These are phyloP conservation scores for Orbilia oligospora DNA, from an alignment of 2,329 filamentous ascomycete species.

Conservation along the genomic window DNA sequence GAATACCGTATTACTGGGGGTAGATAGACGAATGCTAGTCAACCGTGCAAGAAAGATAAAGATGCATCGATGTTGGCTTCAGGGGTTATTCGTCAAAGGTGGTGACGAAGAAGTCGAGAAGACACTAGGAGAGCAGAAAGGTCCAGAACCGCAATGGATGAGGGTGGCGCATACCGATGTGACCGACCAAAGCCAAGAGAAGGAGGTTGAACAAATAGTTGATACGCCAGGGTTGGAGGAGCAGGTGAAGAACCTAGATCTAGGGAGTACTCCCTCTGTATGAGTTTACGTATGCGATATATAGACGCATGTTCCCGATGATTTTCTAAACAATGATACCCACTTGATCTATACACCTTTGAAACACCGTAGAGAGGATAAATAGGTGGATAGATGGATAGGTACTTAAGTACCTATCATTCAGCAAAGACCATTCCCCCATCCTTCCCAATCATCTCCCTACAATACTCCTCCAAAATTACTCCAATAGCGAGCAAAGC, in stretches of 20 bases:
- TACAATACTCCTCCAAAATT: slow-evolving; percentile 78
- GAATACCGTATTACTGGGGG: slow-evolving; percentile 77
- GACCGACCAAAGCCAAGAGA: slow-evolving; percentile 9
- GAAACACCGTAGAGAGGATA: too few species aligned
- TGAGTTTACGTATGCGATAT: slow-evolving; percentile 9
- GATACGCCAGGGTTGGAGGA: slow-evolving; percentile 52
- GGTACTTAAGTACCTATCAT: slow-evolving; percentile 64
- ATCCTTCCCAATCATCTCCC: slow-evolving; percentile 74
- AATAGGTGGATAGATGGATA: too few species aligned
- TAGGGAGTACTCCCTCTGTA: slow-evolving; percentile 37
- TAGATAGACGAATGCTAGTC: slow-evolving; percentile 90
- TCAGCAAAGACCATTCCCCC: slow-evolving; percentile 82
- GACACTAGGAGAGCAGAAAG: slow-evolving; percentile 43
- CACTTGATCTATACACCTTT: background rate
- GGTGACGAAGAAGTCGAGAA: slow-evolving; percentile 47
- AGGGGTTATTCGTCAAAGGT: slow-evolving; percentile 81
- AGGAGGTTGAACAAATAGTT: slow-evolving; percentile 35
- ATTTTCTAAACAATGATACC: background rate
- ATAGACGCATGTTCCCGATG: background rate
- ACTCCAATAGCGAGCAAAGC: slow-evolving; percentile 82
- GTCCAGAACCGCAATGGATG: slow-evolving; percentile 58
- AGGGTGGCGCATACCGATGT: slow-evolving; percentile 57
- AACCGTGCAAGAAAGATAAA: slow-evolving; percentile 92
- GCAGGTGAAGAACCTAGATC: slow-evolving; percentile 40
- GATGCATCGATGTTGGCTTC: slow-evolving; percentile 99